phyloP scores from a whole-genome alignment of 331 rosid species.

The Quercus lobata region DNA sequence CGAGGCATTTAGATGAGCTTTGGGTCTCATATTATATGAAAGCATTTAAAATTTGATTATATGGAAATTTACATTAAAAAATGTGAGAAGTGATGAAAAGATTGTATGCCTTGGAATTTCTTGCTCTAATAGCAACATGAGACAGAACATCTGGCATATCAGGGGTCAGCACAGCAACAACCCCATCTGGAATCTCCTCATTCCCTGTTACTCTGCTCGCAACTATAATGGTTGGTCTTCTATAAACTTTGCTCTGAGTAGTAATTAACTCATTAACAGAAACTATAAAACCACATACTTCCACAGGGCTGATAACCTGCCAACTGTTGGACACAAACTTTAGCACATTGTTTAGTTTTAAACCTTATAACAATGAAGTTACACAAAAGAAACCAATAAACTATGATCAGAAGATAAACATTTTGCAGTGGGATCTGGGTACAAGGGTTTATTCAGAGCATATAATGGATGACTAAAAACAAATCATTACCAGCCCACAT shows the following conservation, averaged over 20 bases:
- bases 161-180: slow-evolving; percentile 36
- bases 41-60: not conserved
- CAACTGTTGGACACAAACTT: slow-evolving; percentile 21
- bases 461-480: not conserved
- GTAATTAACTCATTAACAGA: slow-evolving; percentile 23
- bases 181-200: slow-evolving; percentile 39
- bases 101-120: slow-evolving; percentile 27
- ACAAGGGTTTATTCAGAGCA: not conserved
- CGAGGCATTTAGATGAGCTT: not conserved
- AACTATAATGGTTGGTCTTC: slow-evolving; percentile 24
- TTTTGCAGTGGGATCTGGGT: not conserved
- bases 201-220: slow-evolving; percentile 30
- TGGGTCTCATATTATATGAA: not conserved
- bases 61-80: not conserved
- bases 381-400: not conserved
- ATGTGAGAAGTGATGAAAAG: not conserved
- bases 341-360: not conserved
- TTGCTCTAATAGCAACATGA: slow-evolving; percentile 37
- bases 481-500: slow-evolving; percentile 26
- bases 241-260: slow-evolving; percentile 22
- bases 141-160: slow-evolving; percentile 37
- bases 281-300: slow-evolving; percentile 26
- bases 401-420: not conserved
- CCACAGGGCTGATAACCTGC: slow-evolving; percentile 40
- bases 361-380: not conserved